These are phyloP conservation scores for Mucor lusitanicus DNA, from an alignment of 371 early-diverging fungal genomes.

Conservation along the genomic window DNA sequence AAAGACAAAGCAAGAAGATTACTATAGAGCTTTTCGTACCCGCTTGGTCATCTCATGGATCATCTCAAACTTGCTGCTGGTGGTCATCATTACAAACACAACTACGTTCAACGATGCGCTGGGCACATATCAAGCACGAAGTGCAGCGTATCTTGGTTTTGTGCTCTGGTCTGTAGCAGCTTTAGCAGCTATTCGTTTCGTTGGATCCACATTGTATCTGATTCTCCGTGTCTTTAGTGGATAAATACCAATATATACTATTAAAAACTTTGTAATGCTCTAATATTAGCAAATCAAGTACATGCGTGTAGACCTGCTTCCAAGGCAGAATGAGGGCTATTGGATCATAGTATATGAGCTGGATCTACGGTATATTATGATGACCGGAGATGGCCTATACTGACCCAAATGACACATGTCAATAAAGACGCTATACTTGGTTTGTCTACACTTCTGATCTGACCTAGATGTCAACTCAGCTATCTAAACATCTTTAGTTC, in stretches of 20 bases:
- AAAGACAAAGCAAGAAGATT: conserved; percentile 82
- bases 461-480: too few species aligned
- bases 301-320: too few species aligned
- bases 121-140: conserved; percentile 19
- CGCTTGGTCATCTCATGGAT: conserved; percentile 81
- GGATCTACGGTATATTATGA: too few species aligned
- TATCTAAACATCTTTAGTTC: too few species aligned
- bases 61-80: conserved; percentile 73
- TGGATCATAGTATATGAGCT: too few species aligned
- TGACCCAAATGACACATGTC: too few species aligned
- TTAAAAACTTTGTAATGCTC: not conserved
- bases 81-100: conserved; percentile 53
- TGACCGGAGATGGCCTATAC: too few species aligned
- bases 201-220: conserved; percentile 75
- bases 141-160: conserved; percentile 65
- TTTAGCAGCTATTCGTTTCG: conserved; percentile 73
- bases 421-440: too few species aligned
- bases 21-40: conserved; percentile 85
- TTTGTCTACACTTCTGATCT: too few species aligned
- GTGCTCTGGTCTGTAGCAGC: conserved; percentile 85
- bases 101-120: conserved; percentile 39
- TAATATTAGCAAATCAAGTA: conserved; percentile 5
- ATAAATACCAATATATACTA: not conserved
- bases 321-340: too few species aligned
- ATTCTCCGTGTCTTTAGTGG: conserved; percentile 36